Base-by-base conservation (phyloP, 208 protist genomes). In the Trypanosoma theileri region DNA sequence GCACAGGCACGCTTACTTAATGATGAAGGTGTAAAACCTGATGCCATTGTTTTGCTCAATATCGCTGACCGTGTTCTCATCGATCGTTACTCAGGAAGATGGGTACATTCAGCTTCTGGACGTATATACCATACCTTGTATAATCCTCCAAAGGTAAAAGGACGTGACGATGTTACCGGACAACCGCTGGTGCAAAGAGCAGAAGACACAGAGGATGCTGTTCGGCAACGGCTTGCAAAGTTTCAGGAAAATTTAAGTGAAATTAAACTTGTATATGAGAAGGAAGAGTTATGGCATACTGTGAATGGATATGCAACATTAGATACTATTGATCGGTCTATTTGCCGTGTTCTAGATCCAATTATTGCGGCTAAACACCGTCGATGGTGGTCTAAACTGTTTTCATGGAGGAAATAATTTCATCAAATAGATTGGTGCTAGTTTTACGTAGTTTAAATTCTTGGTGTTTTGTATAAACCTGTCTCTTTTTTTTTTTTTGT, bases 101-200 rank as follows among this genome's bases (percentile, higher is more conserved):
- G 83, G 78, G 84, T 96, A 31, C 97, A 98, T 82, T 67, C 77
- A 14, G 77, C 52, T 17, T 93, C 82, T 21, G 94, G 94, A 1
- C 84, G 97, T n/a, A 82, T 90, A 46, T 98, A 98, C 62, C 91
- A 98, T 84, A 82, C 77, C 9, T 28, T 87, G 24, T 98, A 94
- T 88, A 88, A 91, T 77, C 95, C 96, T 14, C 95, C 97, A 10
- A 86, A 88, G 58, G 77, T 84, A 11, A 65, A 79, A 4, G 86
- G 87, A 51, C 84, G 87, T 40, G 95, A 98, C 68, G 95, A 98
- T 72, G 68, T 95, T 52, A 98, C 95, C 7, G 89, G 93, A 10
- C 91, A 98, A 69, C 74, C 77, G 45, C 88, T 98, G 0, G 77
- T 89, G 53, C 89, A 97, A 73, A 74, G 92, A 28, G 55, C 73